Base-by-base conservation (phyloP, 2,329 filamentous ascomycete genomes). In the Penicillium brevicompactum region DNA sequence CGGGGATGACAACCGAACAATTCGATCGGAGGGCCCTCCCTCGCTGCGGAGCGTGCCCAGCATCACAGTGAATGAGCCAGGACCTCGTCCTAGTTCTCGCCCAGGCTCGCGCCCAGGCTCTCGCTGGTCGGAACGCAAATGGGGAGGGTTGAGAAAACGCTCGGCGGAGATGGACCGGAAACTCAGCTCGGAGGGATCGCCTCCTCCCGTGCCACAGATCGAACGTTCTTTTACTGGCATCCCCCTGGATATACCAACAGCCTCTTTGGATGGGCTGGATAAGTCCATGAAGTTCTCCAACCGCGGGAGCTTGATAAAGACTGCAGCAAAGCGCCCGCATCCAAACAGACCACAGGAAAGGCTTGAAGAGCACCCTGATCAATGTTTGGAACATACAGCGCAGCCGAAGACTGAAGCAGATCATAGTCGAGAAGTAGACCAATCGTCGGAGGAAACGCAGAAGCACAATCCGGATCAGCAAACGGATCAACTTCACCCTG, bases 281-380 rank as follows among this genome's bases (percentile, higher is more conserved):
- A 76, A 78, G 49, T 77, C 80, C 40, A 71, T 87, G 58, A 78
- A 80, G 44, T 87, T 87, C 62, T 85, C 83, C 11, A 83, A 82
- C 53, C 75, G 84, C 52, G 84, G 84, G 49, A 87, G 84, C 70
- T 77, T 87, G 69, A 70, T 87, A 58, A 81, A 78, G 31, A 81
- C 80, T 68, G 80, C 78, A 37, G 47, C 57, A 63, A 78, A 64
- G 45, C 59, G 53, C 16, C 61, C 62, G 16, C 59, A 56, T n/a
- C 58, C 57, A 5, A 76, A 76, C 53, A 58, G 60, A 16, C 51
- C 66, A 27, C 52, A 66, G 38, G 54, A 64, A 18, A 57, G 67
- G 44, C 53, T 59, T 14, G 53, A 63, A 44, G 49, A 48, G 37
- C 43, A 37, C 10, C 48, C 53, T 2, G 55, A 59, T 31, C 54